Evolutionary conservation across 2,329 filamentous ascomycete genomes (phyloP), one percentile per base, ranked within the genome.

Genomic region (Onygenales sp.): DNA sequence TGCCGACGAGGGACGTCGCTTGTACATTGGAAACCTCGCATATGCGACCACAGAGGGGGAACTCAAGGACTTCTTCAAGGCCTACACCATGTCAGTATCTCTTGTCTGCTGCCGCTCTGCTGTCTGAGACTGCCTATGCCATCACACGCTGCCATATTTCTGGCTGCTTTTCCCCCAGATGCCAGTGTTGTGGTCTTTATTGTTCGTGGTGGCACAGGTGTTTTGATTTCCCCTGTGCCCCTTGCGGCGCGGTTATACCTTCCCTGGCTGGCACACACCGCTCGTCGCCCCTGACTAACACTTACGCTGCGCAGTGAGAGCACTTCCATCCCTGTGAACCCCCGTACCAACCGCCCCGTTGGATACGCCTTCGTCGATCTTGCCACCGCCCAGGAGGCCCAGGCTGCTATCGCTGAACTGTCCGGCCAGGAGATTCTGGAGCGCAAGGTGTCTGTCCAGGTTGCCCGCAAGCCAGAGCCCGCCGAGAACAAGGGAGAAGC

Each of bases 11-110:
- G 92, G 93, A 75, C 89, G 93, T 81, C 89, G 93, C 80, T 87
- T 98, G 69, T 98, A 98, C 81, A 97, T 98, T 81, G 93, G 93
- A 82, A 98, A 98, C 83, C 88, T 98, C 84, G 93, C 93, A 70
- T 98, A 98, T 77, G 91, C 92, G 86, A 97, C 93, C 85, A 95
- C 90, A 75, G 93, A 97, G 88, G 93, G 88, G 86, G 90, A 96
- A 86, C 89, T 98, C 83, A 95, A 94, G 83, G 88, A 93, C 68
- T 98, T 98, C 84, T 98, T 98, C 87, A 92, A 93, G 83, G 88
- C 86, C 77, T 97, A 95, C 83, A 87, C 93, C 81, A 89, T 98
- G 93, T 98, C 83, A 83, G 92, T 88, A 58, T 54, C 53, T 57
- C 52, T 60, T 54, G 14, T 2, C 11, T 36, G 33, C 33, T 17